These are phyloP conservation scores for Magnaporthiopsis incrustans DNA, from an alignment of 2,329 filamentous ascomycete species.

Conservation along the genomic window DNA sequence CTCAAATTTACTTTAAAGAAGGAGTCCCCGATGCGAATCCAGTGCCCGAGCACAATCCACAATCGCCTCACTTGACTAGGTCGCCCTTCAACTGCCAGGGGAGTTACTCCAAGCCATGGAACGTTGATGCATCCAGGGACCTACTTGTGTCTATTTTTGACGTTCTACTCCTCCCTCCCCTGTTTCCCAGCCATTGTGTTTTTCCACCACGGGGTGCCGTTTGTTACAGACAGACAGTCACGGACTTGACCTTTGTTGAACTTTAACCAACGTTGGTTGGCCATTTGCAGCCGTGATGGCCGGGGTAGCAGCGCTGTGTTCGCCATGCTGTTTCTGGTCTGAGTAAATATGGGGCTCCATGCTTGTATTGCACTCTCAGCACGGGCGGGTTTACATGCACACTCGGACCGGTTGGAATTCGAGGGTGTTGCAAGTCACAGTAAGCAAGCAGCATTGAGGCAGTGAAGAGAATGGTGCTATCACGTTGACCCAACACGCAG, in stretches of 20 bases:
- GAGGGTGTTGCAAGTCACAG: background rate
- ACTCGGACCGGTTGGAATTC: background rate
- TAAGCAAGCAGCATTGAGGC: background rate
- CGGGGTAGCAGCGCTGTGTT: background rate
- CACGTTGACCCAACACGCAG: too few species aligned
- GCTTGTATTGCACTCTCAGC: background rate
- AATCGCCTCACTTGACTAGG: background rate
- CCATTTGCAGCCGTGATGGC: background rate
- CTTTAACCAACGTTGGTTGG: background rate
- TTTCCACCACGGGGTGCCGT: background rate
- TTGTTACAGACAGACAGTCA: background rate
- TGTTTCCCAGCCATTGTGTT: background rate
- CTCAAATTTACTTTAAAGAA: background rate
- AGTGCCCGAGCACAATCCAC: background rate
- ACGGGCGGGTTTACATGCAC: background rate
- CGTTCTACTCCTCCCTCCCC: background rate
- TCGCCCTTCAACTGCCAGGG: background rate
- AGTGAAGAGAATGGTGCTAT: too few species aligned
- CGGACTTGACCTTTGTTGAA: too few species aligned
- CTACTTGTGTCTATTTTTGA: background rate
- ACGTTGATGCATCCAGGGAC: background rate
- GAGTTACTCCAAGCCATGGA: background rate
- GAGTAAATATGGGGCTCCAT: background rate
- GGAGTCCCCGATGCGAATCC: background rate
- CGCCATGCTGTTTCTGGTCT: background rate